A percentile compares a stretch with the other conserved stretches of the same genome.
These are phyloP conservation scores for Candida pseudofarinosa DNA, from an alignment of 805 yeast species.

Conservation along the genomic window DNA sequence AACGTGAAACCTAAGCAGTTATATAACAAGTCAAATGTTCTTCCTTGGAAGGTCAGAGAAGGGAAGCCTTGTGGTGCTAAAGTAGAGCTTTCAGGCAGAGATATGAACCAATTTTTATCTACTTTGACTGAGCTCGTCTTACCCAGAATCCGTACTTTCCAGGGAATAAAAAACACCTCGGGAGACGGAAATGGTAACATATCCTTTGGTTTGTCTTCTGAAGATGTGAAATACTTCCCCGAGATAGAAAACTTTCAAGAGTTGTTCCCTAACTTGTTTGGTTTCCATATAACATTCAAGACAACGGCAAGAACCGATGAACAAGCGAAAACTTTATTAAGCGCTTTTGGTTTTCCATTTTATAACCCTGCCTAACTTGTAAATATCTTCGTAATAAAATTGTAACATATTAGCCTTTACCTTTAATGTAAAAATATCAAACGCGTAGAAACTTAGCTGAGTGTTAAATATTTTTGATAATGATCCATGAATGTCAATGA, in stretches of 20 bases:
- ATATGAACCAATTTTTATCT: conserved; percentile 78
- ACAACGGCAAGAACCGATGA: conserved; percentile 88
- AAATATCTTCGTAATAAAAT: conserved; percentile 3
- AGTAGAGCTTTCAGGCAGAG: conserved; percentile 69
- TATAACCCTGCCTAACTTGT: conserved; percentile 16
- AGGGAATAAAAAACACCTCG: conserved; percentile 67
- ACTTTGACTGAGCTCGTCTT: conserved; percentile 89
- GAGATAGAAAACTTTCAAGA: conserved; percentile 90
- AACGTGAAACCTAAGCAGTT: conserved; percentile 76
- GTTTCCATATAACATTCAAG: conserved; percentile 78
- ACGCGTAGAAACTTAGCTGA: too few species aligned
- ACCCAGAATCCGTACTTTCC: conserved; percentile 86
- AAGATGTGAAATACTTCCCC: conserved; percentile 80
- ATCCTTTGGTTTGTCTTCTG: conserved; percentile 75
- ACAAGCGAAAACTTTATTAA: conserved; percentile 80
- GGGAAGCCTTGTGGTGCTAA: conserved; percentile 93
- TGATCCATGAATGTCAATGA: conserved; percentile 13
- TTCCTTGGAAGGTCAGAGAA: conserved; percentile 80
- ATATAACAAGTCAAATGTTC: conserved; percentile 73
- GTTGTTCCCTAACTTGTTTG: conserved; percentile 81
- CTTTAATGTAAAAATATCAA: too few species aligned
- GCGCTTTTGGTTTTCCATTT: conserved; percentile 82
- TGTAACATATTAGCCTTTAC: neutral
- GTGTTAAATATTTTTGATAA: neutral
- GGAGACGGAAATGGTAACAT: conserved; percentile 88